Percentiles rank a stretch among this genome's conserved stretches.
phyloP scores from a whole-genome alignment of 164 flowering plant genomes.

The Stephania cephalantha region DNA sequence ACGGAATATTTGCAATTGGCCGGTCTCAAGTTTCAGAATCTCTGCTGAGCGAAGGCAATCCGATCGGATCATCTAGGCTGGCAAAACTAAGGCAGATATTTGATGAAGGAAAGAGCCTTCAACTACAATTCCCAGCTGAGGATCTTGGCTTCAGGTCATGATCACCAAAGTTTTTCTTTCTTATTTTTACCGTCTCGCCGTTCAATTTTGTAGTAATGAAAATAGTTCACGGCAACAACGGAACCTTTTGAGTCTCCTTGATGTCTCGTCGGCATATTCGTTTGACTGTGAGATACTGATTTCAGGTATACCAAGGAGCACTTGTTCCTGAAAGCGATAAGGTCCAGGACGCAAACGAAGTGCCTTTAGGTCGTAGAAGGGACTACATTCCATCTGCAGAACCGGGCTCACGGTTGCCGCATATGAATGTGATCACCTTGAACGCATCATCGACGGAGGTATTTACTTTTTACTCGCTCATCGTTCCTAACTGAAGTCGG shows the following conservation, averaged over 20 bases:
- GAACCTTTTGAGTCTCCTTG: no score
- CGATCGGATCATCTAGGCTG: slow-evolving; percentile 78
- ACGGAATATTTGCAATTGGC: slow-evolving; percentile 72
- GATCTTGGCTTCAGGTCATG: slow-evolving; percentile 93
- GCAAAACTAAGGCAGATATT: slow-evolving; percentile 61
- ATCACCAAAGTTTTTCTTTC: not conserved
- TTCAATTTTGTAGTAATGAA: no score
- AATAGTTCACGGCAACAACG: no score
- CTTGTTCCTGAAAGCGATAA: slow-evolving; percentile 44
- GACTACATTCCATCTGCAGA: slow-evolving; percentile 72
- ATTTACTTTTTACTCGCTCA: slow-evolving; percentile 6
- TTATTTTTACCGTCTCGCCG: not conserved
- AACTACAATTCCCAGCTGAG: slow-evolving; percentile 97
- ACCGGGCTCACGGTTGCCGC: slow-evolving; percentile 86
- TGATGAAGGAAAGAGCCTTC: slow-evolving; percentile 96
- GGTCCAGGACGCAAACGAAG: slow-evolving; percentile 14
- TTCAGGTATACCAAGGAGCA: slow-evolving; percentile 78
- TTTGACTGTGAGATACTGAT: not conserved
- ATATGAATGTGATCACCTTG: slow-evolving; percentile 54
- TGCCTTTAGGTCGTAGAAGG: slow-evolving; percentile 72
- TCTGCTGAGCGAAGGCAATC: slow-evolving; percentile 66
- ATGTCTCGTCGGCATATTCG: no score
- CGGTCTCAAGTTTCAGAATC: slow-evolving; percentile 73
- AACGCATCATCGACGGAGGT: slow-evolving; percentile 41
- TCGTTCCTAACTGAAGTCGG: not conserved